A percentile compares a stretch with the other conserved stretches of the same genome.
These are phyloP conservation scores for Lunasporangiospora selenospora DNA, from an alignment of 192 early-diverging fungal species.

Conservation along the genomic window DNA sequence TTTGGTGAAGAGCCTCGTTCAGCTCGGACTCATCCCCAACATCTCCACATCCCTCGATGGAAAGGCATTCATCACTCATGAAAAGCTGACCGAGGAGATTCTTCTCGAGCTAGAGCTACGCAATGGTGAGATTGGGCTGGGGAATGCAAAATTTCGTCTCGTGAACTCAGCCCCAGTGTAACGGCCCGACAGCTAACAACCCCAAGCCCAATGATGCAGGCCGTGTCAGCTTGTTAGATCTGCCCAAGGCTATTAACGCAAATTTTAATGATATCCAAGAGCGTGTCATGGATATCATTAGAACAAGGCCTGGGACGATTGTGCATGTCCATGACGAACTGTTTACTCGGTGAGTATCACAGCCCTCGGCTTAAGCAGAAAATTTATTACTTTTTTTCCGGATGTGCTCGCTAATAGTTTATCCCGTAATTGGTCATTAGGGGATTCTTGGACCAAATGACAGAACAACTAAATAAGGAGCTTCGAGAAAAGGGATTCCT, in stretches of 20 bases:
- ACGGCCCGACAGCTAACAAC: no score
- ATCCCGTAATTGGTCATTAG: no score
- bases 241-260: conserved; percentile 33
- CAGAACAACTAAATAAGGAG: conserved; percentile 15
- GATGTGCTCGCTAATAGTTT: no score
- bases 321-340: conserved; percentile 37
- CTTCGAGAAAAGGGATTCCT: conserved; percentile 13
- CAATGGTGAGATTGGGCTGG: conserved; percentile 18
- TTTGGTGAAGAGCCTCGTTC: conserved; percentile 25
- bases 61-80: conserved; percentile 39
- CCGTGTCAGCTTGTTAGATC: conserved; percentile 24
- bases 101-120: conserved; percentile 12
- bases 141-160: no score
- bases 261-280: conserved; percentile 25
- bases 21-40: conserved; percentile 25
- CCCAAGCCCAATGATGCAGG: no score
- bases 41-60: conserved; percentile 28
- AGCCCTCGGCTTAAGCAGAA: not conserved
- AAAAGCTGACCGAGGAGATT: conserved; percentile 31
- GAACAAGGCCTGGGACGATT: conserved; percentile 2
- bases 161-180: no score
- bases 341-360: conserved; percentile 15
- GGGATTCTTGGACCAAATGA: conserved; percentile 20
- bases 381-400: not conserved
- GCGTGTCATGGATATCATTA: conserved; percentile 12